A percentile compares a stretch with the other conserved stretches of the same genome.
Evolutionary conservation across 441 rosid genomes (phyloP).

Genomic region (Erodium texanum): DNA sequence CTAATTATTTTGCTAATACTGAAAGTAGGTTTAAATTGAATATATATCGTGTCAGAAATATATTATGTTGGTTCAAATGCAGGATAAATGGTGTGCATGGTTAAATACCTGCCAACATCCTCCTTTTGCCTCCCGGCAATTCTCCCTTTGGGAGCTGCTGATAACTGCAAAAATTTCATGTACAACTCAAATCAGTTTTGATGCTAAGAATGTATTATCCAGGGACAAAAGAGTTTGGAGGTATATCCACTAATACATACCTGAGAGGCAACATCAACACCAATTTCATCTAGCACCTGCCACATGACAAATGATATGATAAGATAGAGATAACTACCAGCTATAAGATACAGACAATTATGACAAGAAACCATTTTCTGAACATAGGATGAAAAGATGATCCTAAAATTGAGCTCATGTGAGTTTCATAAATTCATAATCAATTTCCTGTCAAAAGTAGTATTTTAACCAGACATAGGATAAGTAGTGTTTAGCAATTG

Average conservation of each 20-base stretch:
- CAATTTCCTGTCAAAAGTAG: too few species aligned
- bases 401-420: too few species aligned
- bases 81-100: not conserved
- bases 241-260: slow-evolving; percentile 28
- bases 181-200: slow-evolving; percentile 17
- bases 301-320: not conserved
- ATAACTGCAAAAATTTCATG: slow-evolving; percentile 38
- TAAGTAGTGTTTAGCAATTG: too few species aligned
- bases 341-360: not conserved
- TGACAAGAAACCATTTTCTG: not conserved
- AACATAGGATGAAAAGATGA: too few species aligned
- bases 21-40: not conserved
- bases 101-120: slow-evolving; percentile 54
- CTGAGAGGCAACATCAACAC: slow-evolving; percentile 89
- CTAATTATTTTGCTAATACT: not conserved
- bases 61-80: not conserved
- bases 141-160: slow-evolving; percentile 73
- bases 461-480: too few species aligned
- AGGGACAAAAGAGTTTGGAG: slow-evolving; percentile 4
- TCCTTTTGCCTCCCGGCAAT: slow-evolving; percentile 58
- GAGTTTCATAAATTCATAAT: too few species aligned
- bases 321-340: not conserved
- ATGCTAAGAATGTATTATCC: slow-evolving; percentile 7
- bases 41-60: not conserved
- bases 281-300: slow-evolving; percentile 93